Percentiles rank a stretch among this genome's conserved stretches.
Evolutionary conservation across 306 rosid genomes (phyloP).

Genomic region (Gleditsia sinensis): DNA sequence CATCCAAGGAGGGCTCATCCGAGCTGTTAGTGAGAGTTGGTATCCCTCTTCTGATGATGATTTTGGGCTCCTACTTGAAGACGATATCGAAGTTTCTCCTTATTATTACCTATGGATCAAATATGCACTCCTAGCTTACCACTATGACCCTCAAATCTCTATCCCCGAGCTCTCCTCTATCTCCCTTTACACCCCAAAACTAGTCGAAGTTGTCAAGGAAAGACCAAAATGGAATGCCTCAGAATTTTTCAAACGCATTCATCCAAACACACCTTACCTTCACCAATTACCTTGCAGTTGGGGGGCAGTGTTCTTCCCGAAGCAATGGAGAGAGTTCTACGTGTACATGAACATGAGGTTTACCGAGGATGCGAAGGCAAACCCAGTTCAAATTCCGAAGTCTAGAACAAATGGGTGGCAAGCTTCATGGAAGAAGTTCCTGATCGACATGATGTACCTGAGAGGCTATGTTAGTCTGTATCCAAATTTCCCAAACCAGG

Average conservation of each 20-base stretch:
- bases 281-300: conserved; percentile 96
- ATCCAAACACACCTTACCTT: conserved; percentile 90
- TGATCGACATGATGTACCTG: conserved; percentile 96
- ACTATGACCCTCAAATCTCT: conserved; percentile 88
- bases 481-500: conserved; percentile 90
- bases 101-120: conserved; percentile 94
- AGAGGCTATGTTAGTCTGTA: conserved; percentile 94
- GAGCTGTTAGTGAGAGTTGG: conserved; percentile 99
- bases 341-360: conserved; percentile 95
- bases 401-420: conserved; percentile 98
- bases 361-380: conserved; percentile 75
- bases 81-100: conserved; percentile 96
- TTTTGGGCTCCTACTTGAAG: conserved; percentile 88
- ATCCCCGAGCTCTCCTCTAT: conserved; percentile 86
- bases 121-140: conserved; percentile 83
- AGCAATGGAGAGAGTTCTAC: conserved; percentile 96
- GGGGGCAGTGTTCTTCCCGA: conserved; percentile 99
- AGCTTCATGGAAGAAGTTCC: conserved; percentile 97
- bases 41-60: conserved; percentile 89
- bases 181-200: conserved; percentile 89
- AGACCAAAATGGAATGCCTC: conserved; percentile 95
- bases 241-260: conserved; percentile 66
- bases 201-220: conserved; percentile 92
- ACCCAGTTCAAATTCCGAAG: conserved; percentile 93
- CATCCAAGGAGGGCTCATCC: conserved; percentile 92